Evolutionary conservation across 352 stramenopile species (phyloP).

Genomic region (Chrysophaeum taylorii): DNA sequence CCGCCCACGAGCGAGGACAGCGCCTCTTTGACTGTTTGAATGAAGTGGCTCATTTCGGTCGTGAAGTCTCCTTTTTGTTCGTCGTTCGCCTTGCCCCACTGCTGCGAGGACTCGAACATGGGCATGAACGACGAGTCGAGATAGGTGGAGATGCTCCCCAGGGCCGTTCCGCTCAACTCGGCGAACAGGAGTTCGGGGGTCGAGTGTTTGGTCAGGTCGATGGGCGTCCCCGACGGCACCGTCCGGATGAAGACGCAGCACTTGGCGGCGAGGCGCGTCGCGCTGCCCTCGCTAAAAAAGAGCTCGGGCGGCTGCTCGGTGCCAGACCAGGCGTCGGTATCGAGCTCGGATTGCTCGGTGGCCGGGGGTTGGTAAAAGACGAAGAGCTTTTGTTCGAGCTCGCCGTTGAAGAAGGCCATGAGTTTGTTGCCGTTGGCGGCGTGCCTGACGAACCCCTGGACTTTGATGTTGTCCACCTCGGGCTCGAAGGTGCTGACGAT

Average conservation of each 20-base stretch:
- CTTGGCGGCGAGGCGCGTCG: conserved; percentile 47
- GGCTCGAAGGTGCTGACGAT: background rate
- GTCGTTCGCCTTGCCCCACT: conserved; percentile 86
- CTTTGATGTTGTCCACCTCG: conserved; percentile 1
- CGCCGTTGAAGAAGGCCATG: conserved; percentile 33
- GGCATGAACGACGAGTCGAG: conserved; percentile 71
- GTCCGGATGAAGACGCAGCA: conserved; percentile 58
- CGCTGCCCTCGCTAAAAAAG: conserved; percentile 49
- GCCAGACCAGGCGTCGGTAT: conserved; percentile 18
- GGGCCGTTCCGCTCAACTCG: conserved; percentile 51
- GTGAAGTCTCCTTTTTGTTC: conserved; percentile 72
- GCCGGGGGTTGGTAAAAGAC: conserved; percentile 32
- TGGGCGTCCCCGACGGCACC: conserved; percentile 31
- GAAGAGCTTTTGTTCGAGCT: conserved; percentile 28
- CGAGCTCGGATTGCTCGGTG: background rate
- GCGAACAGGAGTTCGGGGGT: conserved; percentile 51
- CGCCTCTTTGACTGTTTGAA: conserved; percentile 80
- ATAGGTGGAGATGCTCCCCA: conserved; percentile 53
- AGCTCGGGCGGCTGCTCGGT: conserved; percentile 31
- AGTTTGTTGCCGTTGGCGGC: conserved; percentile 21
- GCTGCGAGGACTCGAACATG: conserved; percentile 75
- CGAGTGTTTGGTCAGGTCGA: conserved; percentile 42
- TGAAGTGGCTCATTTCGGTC: conserved; percentile 84
- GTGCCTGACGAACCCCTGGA: background rate
- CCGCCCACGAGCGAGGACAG: conserved; percentile 87